These are phyloP conservation scores for Nothophoma quercina DNA, from an alignment of 2,329 filamentous ascomycete species.

Conservation along the genomic window DNA sequence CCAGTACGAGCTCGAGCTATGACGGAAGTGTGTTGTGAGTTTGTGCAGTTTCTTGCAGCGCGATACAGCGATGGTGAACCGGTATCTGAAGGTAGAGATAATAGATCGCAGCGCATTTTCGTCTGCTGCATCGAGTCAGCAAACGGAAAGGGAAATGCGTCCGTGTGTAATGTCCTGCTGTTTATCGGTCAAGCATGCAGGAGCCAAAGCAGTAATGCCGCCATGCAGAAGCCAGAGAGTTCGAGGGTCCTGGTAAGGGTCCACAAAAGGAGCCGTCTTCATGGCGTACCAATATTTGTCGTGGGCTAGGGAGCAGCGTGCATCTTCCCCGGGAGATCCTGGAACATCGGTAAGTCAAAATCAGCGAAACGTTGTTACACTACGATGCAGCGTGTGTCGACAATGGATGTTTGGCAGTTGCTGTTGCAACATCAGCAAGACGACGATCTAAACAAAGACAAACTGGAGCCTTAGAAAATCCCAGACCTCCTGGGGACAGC, in stretches of 20 bases:
- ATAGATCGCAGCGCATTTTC: neutral
- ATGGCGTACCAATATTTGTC: constrained; percentile 15
- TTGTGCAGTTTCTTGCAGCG: neutral
- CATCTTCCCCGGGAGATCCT: constrained; percentile 6
- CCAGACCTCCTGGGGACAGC: neutral
- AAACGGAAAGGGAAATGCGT: neutral
- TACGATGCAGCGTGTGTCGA: neutral
- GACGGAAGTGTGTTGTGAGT: neutral
- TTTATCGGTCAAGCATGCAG: constrained; percentile 17
- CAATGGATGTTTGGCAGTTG: neutral
- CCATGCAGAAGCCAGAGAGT: constrained; percentile 6
- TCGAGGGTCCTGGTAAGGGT: constrained; percentile 5
- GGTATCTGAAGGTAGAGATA: neutral
- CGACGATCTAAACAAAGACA: neutral
- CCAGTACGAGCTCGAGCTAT: constrained; percentile 5
- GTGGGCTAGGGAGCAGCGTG: constrained; percentile 12
- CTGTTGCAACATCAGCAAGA: neutral
- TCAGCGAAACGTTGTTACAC: constrained; percentile 4
- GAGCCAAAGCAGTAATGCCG: constrained; percentile 13
- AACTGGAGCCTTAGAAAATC: neutral
- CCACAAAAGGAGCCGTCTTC: constrained; percentile 17
- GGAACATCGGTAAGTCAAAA: constrained; percentile 9
- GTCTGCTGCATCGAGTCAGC: constrained; percentile 2
- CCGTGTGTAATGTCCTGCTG: constrained; percentile 8
- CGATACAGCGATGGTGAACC: neutral